Conservation (phyloP, 768 basidiomycete species). For the Lactifluus hygrophoroides region DNA sequence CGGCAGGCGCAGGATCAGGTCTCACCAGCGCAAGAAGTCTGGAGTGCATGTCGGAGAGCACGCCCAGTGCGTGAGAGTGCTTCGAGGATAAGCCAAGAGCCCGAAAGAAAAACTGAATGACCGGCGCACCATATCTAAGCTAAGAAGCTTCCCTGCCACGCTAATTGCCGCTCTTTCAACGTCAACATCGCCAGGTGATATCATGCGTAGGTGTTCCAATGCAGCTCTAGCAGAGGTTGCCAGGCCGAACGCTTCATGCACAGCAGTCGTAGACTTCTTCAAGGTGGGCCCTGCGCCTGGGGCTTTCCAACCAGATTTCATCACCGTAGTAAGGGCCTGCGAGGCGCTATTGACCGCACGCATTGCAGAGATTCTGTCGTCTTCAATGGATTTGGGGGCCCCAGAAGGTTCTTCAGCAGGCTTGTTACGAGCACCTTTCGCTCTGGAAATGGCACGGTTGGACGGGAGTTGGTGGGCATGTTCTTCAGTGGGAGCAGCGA, state of each 20-base stretch:
- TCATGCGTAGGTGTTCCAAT: conserved; percentile 38
- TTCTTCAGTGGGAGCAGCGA: conserved; percentile 16
- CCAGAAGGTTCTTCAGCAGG: neutral
- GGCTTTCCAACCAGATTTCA: conserved; percentile 56
- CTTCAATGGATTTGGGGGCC: neutral
- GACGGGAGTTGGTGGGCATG: conserved; percentile 23
- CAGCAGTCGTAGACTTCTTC: conserved; percentile 23
- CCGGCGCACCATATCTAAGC: conserved; percentile 59
- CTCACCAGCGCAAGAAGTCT: conserved; percentile 30
- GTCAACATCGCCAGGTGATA: conserved; percentile 44
- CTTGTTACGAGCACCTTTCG: conserved; percentile 6
- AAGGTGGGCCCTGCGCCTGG: conserved; percentile 25
- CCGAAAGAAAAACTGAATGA: neutral
- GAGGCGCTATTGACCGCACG: conserved; percentile 53
- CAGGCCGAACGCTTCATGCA: conserved; percentile 27
- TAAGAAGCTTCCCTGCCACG: conserved; percentile 55
- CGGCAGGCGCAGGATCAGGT: neutral
- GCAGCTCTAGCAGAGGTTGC: conserved; percentile 36
- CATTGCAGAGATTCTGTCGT: conserved; percentile 38
- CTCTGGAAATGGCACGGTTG: conserved; percentile 23
- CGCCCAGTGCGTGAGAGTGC: conserved; percentile 43
- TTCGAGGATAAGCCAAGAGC: conserved; percentile 23
- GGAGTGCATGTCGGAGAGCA: conserved; percentile 40
- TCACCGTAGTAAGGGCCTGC: conserved; percentile 42
- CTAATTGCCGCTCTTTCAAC: conserved; percentile 68